phyloP scores from a whole-genome alignment of 108 stramenopile species.

The Mediolabrus comicus region DNA sequence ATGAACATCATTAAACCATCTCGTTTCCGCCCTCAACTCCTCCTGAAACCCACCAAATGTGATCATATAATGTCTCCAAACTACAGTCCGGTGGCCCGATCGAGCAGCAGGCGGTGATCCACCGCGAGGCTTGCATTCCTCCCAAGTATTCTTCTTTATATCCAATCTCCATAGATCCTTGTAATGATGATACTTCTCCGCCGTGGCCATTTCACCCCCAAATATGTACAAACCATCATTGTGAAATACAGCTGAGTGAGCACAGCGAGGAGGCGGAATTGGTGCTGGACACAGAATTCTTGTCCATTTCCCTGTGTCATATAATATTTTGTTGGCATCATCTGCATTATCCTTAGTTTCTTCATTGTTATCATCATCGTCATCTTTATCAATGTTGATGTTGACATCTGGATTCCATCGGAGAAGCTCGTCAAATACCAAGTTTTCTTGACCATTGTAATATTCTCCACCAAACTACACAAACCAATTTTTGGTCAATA shows the following conservation, averaged over 20 bases:
- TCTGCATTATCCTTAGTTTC: conserved; percentile 46
- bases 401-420: conserved; percentile 65
- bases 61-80: conserved; percentile 94
- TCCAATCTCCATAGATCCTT: conserved; percentile 92
- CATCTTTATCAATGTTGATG: neutral
- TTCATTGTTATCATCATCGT: conserved; percentile 33
- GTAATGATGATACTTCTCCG: conserved; percentile 95
- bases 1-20: conserved; percentile 83
- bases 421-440: conserved; percentile 89
- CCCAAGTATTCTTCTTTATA: conserved; percentile 78
- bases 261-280: conserved; percentile 88
- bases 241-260: conserved; percentile 90
- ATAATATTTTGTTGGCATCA: conserved; percentile 4
- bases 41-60: conserved; percentile 97
- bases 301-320: conserved; percentile 62
- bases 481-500: conserved; percentile 14
- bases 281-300: conserved; percentile 68
- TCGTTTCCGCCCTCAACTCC: conserved; percentile 64
- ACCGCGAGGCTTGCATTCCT: conserved; percentile 65
- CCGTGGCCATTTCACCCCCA: conserved; percentile 93
- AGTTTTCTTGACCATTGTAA: conserved; percentile 91
- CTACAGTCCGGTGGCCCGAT: conserved; percentile 86
- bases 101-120: conserved; percentile 78
- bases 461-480: conserved; percentile 92
- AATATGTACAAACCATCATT: conserved; percentile 89